phyloP scores from a whole-genome alignment of 176 grass and related monocot species.

The Poa pratensis region DNA sequence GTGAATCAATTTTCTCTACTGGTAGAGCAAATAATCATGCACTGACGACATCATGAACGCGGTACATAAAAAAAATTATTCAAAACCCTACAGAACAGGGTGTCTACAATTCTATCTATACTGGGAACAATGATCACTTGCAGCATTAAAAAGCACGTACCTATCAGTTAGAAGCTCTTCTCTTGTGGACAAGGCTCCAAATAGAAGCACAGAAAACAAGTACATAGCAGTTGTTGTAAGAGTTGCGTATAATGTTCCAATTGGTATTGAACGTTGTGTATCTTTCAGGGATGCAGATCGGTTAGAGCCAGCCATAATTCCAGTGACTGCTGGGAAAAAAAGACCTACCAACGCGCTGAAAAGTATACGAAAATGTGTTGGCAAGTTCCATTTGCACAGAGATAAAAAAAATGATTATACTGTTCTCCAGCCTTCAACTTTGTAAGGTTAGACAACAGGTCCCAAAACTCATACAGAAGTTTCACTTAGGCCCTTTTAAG shows the following conservation, averaged over 20 bases:
- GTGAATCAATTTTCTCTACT: constrained; percentile 21
- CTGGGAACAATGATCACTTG: neutral
- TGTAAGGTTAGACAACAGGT: constrained; percentile 12
- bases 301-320: constrained; percentile 99
- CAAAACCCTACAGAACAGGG: neutral
- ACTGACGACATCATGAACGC: neutral
- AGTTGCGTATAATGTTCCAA: constrained; percentile 88
- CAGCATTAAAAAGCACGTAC: constrained; percentile 48
- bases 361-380: constrained; percentile 42
- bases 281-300: constrained; percentile 95
- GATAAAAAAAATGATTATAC: constrained; percentile 19
- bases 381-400: constrained; percentile 24
- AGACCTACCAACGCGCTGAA: constrained; percentile 96
- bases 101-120: constrained; percentile 22
- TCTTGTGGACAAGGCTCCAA: constrained; percentile 90
- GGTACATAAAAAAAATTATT: constrained; percentile 8
- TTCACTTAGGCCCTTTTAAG: neutral
- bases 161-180: constrained; percentile 95
- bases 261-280: constrained; percentile 95
- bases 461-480: constrained; percentile 19
- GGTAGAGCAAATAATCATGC: constrained; percentile 8
- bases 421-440: constrained; percentile 7
- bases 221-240: constrained; percentile 88
- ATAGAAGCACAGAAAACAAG: constrained; percentile 82
- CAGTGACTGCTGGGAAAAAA: constrained; percentile 96